Conservation (phyloP, 116 monocot species). For the Cymodocea nodosa region DNA sequence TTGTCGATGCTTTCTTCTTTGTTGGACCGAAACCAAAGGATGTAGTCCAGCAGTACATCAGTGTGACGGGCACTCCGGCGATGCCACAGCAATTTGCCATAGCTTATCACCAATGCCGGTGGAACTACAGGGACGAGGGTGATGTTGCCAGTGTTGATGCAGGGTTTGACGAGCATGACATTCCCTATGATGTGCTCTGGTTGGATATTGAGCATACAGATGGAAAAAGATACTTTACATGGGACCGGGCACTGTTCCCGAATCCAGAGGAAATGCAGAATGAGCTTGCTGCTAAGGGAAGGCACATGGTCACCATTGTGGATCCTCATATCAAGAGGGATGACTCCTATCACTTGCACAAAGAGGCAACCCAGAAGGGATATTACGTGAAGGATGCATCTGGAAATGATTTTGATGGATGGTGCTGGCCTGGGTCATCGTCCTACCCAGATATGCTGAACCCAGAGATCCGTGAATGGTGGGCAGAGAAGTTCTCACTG, state of each 20-base stretch:
- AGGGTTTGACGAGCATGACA: slow-evolving; percentile 92
- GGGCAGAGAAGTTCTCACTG: slow-evolving; percentile 81
- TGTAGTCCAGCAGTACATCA: slow-evolving; percentile 62
- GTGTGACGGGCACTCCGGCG: slow-evolving; percentile 63
- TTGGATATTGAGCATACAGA: slow-evolving; percentile 98
- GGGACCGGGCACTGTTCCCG: slow-evolving; percentile 73
- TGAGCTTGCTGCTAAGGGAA: slow-evolving; percentile 61
- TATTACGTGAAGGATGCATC: slow-evolving; percentile 88
- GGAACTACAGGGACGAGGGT: slow-evolving; percentile 95
- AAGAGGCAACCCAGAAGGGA: slow-evolving; percentile 82
- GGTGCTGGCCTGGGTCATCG: slow-evolving; percentile 97
- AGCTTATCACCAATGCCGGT: slow-evolving; percentile 90
- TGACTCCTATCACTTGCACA: slow-evolving; percentile 48
- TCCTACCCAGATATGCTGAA: slow-evolving; percentile 87
- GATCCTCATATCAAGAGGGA: slow-evolving; percentile 97
- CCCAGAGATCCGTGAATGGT: slow-evolving; percentile 90
- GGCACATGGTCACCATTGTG: slow-evolving; percentile 92
- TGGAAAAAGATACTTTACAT: slow-evolving; percentile 92
- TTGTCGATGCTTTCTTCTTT: slow-evolving; percentile 89
- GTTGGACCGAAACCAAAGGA: slow-evolving; percentile 81
- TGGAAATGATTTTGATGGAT: slow-evolving; percentile 86
- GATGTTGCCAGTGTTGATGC: slow-evolving; percentile 78
- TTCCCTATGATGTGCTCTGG: slow-evolving; percentile 97
- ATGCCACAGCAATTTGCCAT: slow-evolving; percentile 90
- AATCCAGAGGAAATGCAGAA: slow-evolving; percentile 85